Base-by-base conservation (phyloP, 495 filamentous ascomycete species). In the Xylaria grammica region DNA sequence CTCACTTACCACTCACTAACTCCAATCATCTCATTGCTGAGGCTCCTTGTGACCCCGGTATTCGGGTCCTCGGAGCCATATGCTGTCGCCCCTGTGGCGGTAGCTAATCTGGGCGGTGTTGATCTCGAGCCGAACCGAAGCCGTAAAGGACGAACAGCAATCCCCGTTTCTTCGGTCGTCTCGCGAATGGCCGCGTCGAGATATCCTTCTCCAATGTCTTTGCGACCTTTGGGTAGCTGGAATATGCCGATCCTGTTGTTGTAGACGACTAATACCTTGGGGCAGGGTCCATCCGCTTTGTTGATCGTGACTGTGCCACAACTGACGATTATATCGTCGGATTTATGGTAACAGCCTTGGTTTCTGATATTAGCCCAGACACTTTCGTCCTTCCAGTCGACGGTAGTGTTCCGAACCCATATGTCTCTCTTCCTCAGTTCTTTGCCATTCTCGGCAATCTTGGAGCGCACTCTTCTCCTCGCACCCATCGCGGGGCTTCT, bases 141-240 rank as follows among this genome's bases (percentile, higher is more conserved):
- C 42, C 65, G 65, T 44, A 81, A 58, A 2, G 77, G 77, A 54
- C 58, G 61, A 36, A 72, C 76, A 24, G 58, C 69, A n/a, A 77
- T 62, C 20, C 80, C 80, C 29, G 79, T 78, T 61, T 82, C 80
- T 54, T 82, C 80, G 42, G 72, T 71, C 4, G 80, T 82, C 67
- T 82, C 80, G 32, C 80, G 79, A 13, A 82, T 56, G 20, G 79
- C 80, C 0, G 78, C 73, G 8, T 63, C 69, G 26, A 77, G 72
- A 67, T 77, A 73, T 55, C 69, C 66, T 68, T 82, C 80, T 34
- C 72, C 75, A 55, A 81, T 72, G 55, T 82, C 79, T 64, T 79
- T 77, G 60, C 80, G 70, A 20, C 80, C 80, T 63, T 82, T 82
- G 17, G 80, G 80, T 1, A 82, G 72, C 65, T 81, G 79, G 69